These are phyloP conservation scores for Hypericum androsaemum DNA, from an alignment of 345 rosid genomes.

Conservation along the genomic window DNA sequence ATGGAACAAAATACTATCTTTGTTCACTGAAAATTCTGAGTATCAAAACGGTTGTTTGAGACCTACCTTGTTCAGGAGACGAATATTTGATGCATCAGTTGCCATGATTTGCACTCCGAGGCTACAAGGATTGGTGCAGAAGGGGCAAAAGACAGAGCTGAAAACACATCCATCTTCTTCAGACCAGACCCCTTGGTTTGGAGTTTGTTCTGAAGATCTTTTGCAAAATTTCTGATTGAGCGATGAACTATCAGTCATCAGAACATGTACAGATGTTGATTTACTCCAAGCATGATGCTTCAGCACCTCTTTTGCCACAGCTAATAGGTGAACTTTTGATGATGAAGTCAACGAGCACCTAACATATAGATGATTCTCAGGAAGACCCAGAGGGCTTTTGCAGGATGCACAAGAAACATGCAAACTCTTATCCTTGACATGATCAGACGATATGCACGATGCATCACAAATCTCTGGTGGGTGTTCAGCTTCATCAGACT, in stretches of 20 bases:
- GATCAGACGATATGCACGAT: conserved; percentile 18
- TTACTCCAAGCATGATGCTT: conserved; percentile 21
- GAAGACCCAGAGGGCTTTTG: conserved; percentile 50
- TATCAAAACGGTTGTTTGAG: too few species aligned
- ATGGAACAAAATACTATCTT: too few species aligned
- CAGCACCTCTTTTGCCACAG: conserved; percentile 37
- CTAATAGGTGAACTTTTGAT: conserved; percentile 47
- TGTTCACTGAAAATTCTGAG: too few species aligned
- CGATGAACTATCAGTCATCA: conserved; percentile 45
- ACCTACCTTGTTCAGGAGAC: conserved; percentile 58
- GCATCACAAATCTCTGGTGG: conserved; percentile 6
- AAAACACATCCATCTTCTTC: conserved; percentile 90
- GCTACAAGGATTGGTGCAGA: conserved; percentile 49
- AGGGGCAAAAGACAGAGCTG: conserved; percentile 65
- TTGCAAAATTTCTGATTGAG: conserved; percentile 44
- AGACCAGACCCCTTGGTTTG: conserved; percentile 53
- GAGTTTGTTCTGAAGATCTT: conserved; percentile 23
- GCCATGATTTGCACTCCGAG: conserved; percentile 81
- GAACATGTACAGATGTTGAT: conserved; percentile 36
- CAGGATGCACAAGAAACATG: conserved; percentile 57
- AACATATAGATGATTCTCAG: conserved; percentile 44
- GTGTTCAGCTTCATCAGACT: conserved; percentile 10
- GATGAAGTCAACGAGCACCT: conserved; percentile 42
- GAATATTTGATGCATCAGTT: conserved; percentile 66
- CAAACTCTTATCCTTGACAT: conserved; percentile 34